These are phyloP conservation scores for Scolecobasidium constrictum DNA, from an alignment of 2,329 filamentous ascomycete species.

Conservation along the genomic window DNA sequence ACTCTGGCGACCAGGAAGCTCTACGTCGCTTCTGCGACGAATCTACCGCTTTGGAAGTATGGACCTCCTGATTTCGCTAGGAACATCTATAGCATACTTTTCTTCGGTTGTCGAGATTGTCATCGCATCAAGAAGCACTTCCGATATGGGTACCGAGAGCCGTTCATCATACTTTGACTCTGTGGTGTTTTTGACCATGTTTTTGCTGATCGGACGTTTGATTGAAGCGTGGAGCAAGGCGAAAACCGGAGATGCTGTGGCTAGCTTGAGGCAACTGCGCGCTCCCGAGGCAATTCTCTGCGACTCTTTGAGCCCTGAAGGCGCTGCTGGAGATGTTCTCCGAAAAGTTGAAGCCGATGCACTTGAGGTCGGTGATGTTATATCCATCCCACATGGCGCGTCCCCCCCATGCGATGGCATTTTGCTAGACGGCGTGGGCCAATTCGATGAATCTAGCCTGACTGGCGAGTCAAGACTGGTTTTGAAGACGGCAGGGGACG, in stretches of 20 bases:
- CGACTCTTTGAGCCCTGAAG: constrained; percentile 26
- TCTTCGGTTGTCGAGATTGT: constrained; percentile 69
- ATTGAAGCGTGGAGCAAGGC: constrained; percentile 88
- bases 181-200: constrained; percentile 83
- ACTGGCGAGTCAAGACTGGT: constrained; percentile 67
- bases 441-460: constrained; percentile 82
- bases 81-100: constrained; percentile 78
- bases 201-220: constrained; percentile 62
- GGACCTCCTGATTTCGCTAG: constrained; percentile 86
- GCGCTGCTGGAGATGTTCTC: constrained; percentile 11
- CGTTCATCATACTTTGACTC: constrained; percentile 68
- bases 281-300: constrained; percentile 68
- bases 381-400: constrained; percentile 65
- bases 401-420: constrained; percentile 77
- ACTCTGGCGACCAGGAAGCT: constrained; percentile 68
- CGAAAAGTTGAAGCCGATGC: constrained; percentile 51
- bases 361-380: constrained; percentile 43
- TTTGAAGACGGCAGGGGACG: constrained; percentile 51
- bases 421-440: constrained; percentile 45
- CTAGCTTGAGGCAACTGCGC: constrained; percentile 64
- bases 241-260: constrained; percentile 77
- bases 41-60: constrained; percentile 95
- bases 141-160: constrained; percentile 15
- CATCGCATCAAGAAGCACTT: constrained; percentile 34
- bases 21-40: constrained; percentile 58